phyloP scores from a whole-genome alignment of 2,329 filamentous ascomycete genomes.

The Penicillium frequentans region DNA sequence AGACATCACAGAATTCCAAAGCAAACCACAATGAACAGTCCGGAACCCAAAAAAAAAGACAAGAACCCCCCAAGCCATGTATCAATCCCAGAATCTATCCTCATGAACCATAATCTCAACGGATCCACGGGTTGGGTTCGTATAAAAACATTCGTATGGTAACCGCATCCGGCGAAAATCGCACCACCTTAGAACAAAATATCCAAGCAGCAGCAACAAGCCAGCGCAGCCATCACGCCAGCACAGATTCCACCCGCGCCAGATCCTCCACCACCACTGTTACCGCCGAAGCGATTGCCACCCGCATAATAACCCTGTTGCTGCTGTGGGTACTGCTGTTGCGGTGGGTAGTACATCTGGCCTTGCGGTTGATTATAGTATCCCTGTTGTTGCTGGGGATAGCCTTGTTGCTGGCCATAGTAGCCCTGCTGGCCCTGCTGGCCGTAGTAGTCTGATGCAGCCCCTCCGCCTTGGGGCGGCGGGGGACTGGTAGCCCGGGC shows the following conservation, averaged over 20 bases:
- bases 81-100: neutral
- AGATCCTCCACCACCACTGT: slow-evolving; percentile 26
- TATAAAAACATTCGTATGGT: neutral
- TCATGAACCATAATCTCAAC: neutral
- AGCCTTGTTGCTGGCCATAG: slow-evolving; percentile 10
- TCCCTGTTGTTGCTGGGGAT: slow-evolving; percentile 16
- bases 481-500: slow-evolving; percentile 29
- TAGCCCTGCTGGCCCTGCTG: slow-evolving; percentile 25
- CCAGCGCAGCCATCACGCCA: slow-evolving; percentile 48
- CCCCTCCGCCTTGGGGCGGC: slow-evolving; percentile 26
- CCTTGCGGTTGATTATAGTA: slow-evolving; percentile 22
- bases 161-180: neutral
- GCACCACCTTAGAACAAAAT: slow-evolving; percentile 37
- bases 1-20: neutral
- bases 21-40: neutral
- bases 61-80: neutral
- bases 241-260: slow-evolving; percentile 45
- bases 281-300: slow-evolving; percentile 15
- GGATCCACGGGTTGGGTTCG: neutral
- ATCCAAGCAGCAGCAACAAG: slow-evolving; percentile 54
- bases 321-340: slow-evolving; percentile 33
- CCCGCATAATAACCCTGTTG: slow-evolving; percentile 23
- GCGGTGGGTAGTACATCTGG: slow-evolving; percentile 30
- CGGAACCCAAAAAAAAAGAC: neutral
- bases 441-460: slow-evolving; percentile 36